Evolutionary conservation across 805 yeast genomes (phyloP).

Genomic region (Sugiyamaella floridensis): DNA sequence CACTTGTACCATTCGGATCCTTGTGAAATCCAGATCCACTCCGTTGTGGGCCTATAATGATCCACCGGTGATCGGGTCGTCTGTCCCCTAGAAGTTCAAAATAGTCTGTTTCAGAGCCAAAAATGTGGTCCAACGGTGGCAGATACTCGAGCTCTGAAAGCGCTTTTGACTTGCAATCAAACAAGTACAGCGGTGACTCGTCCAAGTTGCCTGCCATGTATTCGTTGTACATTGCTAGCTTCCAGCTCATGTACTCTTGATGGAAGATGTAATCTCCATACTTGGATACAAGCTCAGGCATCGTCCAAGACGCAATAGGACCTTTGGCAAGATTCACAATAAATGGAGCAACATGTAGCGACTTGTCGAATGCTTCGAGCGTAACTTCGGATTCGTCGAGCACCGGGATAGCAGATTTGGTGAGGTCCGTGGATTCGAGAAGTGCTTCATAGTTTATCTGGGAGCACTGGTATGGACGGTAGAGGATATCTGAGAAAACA

Average conservation of each 20-base stretch:
- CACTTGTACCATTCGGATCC: slow-evolving; percentile 85
- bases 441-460: slow-evolving; percentile 52
- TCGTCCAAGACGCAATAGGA: slow-evolving; percentile 61
- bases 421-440: slow-evolving; percentile 34
- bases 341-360: slow-evolving; percentile 51
- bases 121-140: slow-evolving; percentile 41
- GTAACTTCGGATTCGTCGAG: slow-evolving; percentile 40
- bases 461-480: slow-evolving; percentile 77
- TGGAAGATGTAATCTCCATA: slow-evolving; percentile 60
- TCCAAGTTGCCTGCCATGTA: slow-evolving; percentile 60
- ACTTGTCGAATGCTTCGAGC: slow-evolving; percentile 46
- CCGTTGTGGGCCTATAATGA: slow-evolving; percentile 73
- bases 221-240: slow-evolving; percentile 49
- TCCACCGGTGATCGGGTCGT: slow-evolving; percentile 89
- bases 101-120: slow-evolving; percentile 45
- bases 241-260: slow-evolving; percentile 84
- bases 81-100: slow-evolving; percentile 46
- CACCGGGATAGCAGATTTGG: slow-evolving; percentile 45
- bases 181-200: slow-evolving; percentile 79
- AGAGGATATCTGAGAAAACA: slow-evolving; percentile 71
- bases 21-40: slow-evolving; percentile 90
- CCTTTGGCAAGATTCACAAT: slow-evolving; percentile 37
- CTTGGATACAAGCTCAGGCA: slow-evolving; percentile 40
- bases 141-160: slow-evolving; percentile 48
- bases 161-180: slow-evolving; percentile 74